Evolutionary conservation across 2,329 filamentous ascomycete genomes (phyloP).

Genomic region (Curvularia sp.): DNA sequence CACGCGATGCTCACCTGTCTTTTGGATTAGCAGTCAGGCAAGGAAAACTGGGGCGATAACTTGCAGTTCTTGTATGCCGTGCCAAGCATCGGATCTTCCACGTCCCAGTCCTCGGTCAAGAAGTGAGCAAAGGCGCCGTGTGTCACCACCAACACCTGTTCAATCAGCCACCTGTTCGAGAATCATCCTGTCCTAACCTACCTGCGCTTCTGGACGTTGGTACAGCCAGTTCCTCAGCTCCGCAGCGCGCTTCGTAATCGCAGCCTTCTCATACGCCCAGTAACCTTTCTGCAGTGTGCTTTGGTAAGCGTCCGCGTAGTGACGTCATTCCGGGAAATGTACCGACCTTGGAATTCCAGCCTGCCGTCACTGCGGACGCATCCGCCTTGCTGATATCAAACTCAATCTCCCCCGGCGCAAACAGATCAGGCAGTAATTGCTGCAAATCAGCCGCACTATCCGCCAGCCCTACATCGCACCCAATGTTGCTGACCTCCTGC

Average conservation of each 20-base stretch:
- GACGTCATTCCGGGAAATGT: neutral
- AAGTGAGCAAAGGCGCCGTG: slow-evolving; percentile 88
- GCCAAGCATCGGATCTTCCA: slow-evolving; percentile 39
- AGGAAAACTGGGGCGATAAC: slow-evolving; percentile 7
- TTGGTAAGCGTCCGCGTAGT: slow-evolving; percentile 18
- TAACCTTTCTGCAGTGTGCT: slow-evolving; percentile 33
- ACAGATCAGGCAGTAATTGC: slow-evolving; percentile 29
- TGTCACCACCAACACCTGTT: slow-evolving; percentile 76
- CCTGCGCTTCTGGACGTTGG: slow-evolving; percentile 39
- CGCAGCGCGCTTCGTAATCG: slow-evolving; percentile 40
- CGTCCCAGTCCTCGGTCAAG: slow-evolving; percentile 77
- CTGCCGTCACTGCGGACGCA: slow-evolving; percentile 64
- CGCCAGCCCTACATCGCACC: slow-evolving; percentile 74
- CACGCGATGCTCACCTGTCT: slow-evolving; percentile 39
- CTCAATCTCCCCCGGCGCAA: slow-evolving; percentile 66
- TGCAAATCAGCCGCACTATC: slow-evolving; percentile 57
- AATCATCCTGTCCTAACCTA: slow-evolving; percentile 8
- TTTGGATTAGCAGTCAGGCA: neutral
- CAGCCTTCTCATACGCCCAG: slow-evolving; percentile 40
- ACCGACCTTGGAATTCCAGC: slow-evolving; percentile 74
- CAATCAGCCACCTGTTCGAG: slow-evolving; percentile 32
- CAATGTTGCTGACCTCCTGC: slow-evolving; percentile 77
- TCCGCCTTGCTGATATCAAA: slow-evolving; percentile 63
- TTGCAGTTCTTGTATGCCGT: slow-evolving; percentile 46
- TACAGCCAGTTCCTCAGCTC: slow-evolving; percentile 41